Evolutionary conservation across 2,329 filamentous ascomycete genomes (phyloP).

Genomic region (Apiospora marii): DNA sequence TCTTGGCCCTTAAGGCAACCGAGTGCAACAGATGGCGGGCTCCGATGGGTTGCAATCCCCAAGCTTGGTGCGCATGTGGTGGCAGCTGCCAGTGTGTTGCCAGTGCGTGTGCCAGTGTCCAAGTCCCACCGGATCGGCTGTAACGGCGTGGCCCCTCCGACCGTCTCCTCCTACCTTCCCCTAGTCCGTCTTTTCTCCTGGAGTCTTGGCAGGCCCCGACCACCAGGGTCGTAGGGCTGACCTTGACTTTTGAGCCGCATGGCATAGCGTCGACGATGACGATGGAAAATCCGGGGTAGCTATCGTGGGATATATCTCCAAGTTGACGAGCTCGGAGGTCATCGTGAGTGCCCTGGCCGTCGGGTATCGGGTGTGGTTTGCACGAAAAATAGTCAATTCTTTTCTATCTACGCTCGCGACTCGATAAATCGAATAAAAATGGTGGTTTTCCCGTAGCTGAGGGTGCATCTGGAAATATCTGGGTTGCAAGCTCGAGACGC

Average conservation of each 20-base stretch:
- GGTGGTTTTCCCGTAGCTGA: neutral
- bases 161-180: conserved; percentile 10
- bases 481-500: neutral
- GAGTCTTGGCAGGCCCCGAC: conserved; percentile 23
- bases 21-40: neutral
- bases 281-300: conserved; percentile 41
- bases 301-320: conserved; percentile 38
- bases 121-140: conserved; percentile 19
- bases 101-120: neutral
- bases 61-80: conserved; percentile 2
- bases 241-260: conserved; percentile 47
- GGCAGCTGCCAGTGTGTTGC: neutral
- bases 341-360: conserved; percentile 24
- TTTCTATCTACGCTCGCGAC: conserved; percentile 34
- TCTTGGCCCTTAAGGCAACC: conserved; percentile 9
- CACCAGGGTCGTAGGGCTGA: conserved; percentile 43
- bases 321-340: conserved; percentile 36
- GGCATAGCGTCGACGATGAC: conserved; percentile 45
- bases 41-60: conserved; percentile 14
- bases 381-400: conserved; percentile 37
- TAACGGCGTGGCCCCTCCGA: conserved; percentile 17
- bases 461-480: neutral
- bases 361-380: conserved; percentile 23
- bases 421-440: conserved; percentile 24
- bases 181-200: conserved; percentile 21